Evolutionary conservation across 768 basidiomycete species (phyloP), one percentile per base, ranked within the genome.

Genomic region (Clitopilus hobsonii): DNA sequence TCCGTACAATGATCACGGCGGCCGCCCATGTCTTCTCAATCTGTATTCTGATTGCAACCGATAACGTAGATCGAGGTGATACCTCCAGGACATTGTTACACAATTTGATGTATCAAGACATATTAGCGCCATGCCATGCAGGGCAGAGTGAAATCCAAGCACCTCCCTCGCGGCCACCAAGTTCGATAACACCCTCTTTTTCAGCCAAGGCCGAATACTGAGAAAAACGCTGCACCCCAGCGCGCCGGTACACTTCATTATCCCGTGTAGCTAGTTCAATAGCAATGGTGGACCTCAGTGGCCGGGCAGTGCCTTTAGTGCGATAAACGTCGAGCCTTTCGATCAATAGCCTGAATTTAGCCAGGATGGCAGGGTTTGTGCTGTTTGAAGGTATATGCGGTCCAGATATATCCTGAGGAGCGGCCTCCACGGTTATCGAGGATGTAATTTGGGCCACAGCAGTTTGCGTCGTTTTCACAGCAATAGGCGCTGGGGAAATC

Each of bases 121-220:
- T 45, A 49, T 54, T 56, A 27, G 59, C 53, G 36, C 61, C 56
- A 45, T 65, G 56, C 62, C 68, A 71, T n/a, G 67, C 61, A 22
- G 69, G 64, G 10, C 61, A 62, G 29, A 78, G 60, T 11, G 61
- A 47, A 26, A 77, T 71, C 79, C 79, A 79, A 7, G 70, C 72
- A 13, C 54, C 30, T 3, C 69, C 69, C 24, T 67, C 71, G 38
- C 36, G 41, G 3, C 76, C 78, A 25, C 80, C 80, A 13, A 71
- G 65, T 38, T 70, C 67, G 52, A 80, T 59, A 26, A 81, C 66
- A 22, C 68, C 71, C 13, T 58, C 65, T 54, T 71, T 63, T 32
- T 67, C 65, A 11, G 81, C 81, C 53, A 71, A 56, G 7, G 56
- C 58, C 11, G 68, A 51, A 57, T 81, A 83, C 38, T 75, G 70